phyloP scores from a whole-genome alignment of 2,329 filamentous ascomycete species.

The Didymella arachidicola region DNA sequence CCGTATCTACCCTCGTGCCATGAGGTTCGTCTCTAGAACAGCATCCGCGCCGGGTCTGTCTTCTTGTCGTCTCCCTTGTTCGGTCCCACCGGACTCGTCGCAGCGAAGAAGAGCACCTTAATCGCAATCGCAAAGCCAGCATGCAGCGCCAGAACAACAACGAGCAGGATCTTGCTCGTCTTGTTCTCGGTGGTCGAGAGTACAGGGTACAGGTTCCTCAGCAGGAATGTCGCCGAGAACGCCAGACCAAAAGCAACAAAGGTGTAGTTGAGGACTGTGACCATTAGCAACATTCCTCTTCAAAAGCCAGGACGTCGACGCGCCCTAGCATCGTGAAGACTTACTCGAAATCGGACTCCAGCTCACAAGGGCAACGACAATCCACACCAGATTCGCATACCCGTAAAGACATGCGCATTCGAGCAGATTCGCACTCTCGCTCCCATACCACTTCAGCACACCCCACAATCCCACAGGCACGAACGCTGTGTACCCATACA shows the following conservation, averaged over 20 bases:
- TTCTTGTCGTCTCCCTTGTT: constrained; percentile 35
- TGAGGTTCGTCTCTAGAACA: constrained; percentile 11
- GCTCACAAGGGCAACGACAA: constrained; percentile 88
- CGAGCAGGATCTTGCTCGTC: constrained; percentile 84
- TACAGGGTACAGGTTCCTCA: constrained; percentile 68
- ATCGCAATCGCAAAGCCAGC: constrained; percentile 91
- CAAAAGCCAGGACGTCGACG: background rate
- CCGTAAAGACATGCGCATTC: constrained; percentile 97
- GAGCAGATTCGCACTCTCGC: constrained; percentile 88
- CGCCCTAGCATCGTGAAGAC: constrained; percentile 22
- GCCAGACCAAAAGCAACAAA: constrained; percentile 76
- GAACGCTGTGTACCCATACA: constrained; percentile 89
- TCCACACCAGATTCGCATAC: constrained; percentile 97
- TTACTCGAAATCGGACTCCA: constrained; percentile 80
- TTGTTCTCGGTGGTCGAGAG: constrained; percentile 91
- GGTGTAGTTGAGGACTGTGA: constrained; percentile 80
- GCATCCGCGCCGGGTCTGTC: constrained; percentile 33
- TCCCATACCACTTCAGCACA: constrained; percentile 92
- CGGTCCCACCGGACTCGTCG: constrained; percentile 51
- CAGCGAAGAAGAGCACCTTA: constrained; percentile 95
- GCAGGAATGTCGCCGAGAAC: constrained; percentile 49
- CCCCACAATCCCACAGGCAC: constrained; percentile 87
- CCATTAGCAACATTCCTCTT: background rate
- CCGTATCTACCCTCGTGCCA: too few relatives aligned
- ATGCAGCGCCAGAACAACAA: constrained; percentile 85